Percentiles rank a stretch among this genome's conserved stretches.
Evolutionary conservation across 345 rosid genomes (phyloP).

Genomic region (Euphorbia tirucalli): DNA sequence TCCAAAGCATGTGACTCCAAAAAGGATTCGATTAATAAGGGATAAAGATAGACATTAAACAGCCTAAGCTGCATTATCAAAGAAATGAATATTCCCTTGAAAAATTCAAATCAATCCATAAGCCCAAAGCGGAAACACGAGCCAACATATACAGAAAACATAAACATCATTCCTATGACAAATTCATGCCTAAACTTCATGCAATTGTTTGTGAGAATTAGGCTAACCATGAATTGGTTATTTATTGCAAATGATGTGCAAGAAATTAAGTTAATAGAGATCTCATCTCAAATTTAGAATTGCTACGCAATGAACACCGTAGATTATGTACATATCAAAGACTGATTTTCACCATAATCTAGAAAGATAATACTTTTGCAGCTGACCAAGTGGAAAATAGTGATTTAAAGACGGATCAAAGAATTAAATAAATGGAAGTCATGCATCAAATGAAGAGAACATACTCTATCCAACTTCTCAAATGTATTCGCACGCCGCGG

Average conservation of each 20-base stretch:
- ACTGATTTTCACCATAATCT: not conserved
- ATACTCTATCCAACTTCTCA: constrained; percentile 79
- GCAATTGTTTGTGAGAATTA: not conserved
- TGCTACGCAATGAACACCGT: not conserved
- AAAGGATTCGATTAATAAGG: not conserved
- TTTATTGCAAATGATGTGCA: not conserved
- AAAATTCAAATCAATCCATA: not conserved
- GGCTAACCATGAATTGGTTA: not conserved
- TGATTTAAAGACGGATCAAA: not conserved
- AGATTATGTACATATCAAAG: too few species aligned
- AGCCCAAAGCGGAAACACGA: too few species aligned
- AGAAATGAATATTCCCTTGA: not conserved
- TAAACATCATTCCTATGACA: not conserved
- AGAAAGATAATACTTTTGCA: not conserved
- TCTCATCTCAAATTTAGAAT: not conserved
- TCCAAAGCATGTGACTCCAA: not conserved
- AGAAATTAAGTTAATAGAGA: too few species aligned
- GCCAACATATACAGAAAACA: not conserved
- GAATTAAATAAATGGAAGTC: constrained; percentile 6
- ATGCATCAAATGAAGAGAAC: constrained; percentile 22
- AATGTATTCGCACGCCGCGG: constrained; percentile 66
- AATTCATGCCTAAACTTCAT: too few species aligned
- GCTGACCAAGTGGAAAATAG: not conserved
- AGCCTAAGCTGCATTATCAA: not conserved
- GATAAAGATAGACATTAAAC: not conserved